These are phyloP conservation scores for Daedaleopsis nitida DNA, from an alignment of 768 basidiomycete species.

Conservation along the genomic window DNA sequence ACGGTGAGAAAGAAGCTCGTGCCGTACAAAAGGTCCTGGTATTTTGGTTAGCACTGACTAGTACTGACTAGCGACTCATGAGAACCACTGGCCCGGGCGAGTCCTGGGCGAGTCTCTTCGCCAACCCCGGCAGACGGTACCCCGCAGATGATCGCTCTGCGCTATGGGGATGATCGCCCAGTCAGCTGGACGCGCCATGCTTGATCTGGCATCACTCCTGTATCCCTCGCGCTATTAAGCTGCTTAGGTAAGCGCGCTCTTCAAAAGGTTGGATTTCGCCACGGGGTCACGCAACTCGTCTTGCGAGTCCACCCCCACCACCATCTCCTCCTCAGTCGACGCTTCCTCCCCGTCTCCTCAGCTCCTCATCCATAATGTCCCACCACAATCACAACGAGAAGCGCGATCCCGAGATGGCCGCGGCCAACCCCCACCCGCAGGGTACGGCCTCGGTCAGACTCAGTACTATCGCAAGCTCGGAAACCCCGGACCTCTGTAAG, in stretches of 20 bases:
- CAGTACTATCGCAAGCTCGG: constrained; percentile 38
- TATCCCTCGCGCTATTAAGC: not conserved
- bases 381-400: constrained; percentile 30
- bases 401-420: constrained; percentile 15
- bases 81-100: not conserved
- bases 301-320: not conserved
- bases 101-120: not conserved
- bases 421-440: constrained; percentile 18
- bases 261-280: constrained; percentile 1
- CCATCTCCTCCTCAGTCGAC: not conserved
- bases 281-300: not conserved
- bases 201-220: constrained; percentile 2
- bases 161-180: constrained; percentile 4
- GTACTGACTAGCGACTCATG: too few relatives aligned
- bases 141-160: constrained; percentile 12
- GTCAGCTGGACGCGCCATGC: constrained; percentile 15
- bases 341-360: not conserved
- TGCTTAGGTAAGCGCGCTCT: constrained; percentile 13
- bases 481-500: constrained; percentile 64
- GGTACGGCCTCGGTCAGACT: constrained; percentile 8
- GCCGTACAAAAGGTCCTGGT: too few relatives aligned
- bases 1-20: too few relatives aligned
- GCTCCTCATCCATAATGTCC: constrained; percentile 21
- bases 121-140: not conserved
- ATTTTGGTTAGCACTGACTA: too few relatives aligned